These are phyloP conservation scores for Cryphonectria parasitica DNA, from an alignment of 2,329 filamentous ascomycete genomes.

Conservation along the genomic window DNA sequence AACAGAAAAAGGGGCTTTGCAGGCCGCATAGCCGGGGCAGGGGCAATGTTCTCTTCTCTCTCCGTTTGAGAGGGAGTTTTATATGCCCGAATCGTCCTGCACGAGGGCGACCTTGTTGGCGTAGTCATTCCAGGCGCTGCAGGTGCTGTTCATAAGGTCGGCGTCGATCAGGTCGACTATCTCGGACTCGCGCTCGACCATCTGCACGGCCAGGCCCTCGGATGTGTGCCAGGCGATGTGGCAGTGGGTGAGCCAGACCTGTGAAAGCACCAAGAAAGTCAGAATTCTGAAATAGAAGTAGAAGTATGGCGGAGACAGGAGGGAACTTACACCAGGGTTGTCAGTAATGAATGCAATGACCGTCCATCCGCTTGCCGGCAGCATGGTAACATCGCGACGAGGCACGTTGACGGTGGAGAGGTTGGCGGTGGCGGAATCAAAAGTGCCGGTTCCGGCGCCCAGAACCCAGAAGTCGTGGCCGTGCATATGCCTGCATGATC, in stretches of 20 bases:
- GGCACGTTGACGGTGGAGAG: constrained; percentile 39
- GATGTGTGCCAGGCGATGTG: constrained; percentile 41
- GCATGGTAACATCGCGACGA: constrained; percentile 41
- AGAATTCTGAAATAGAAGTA: background rate
- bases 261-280: background rate
- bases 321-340: constrained; percentile 36
- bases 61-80: background rate
- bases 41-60: background rate
- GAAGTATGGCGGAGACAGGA: background rate
- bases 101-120: background rate
- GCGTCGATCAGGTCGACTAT: constrained; percentile 29
- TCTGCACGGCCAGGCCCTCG: constrained; percentile 42
- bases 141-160: constrained; percentile 16
- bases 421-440: constrained; percentile 34
- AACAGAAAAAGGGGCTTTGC: background rate
- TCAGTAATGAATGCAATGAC: constrained; percentile 38
- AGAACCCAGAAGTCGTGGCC: constrained; percentile 55
- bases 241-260: constrained; percentile 38
- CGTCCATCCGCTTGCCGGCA: constrained; percentile 36
- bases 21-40: background rate
- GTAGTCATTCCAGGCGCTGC: constrained; percentile 23
- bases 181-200: constrained; percentile 38
- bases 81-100: constrained; percentile 24
- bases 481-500: constrained; percentile 46
- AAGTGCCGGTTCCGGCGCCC: constrained; percentile 36